Evolutionary conservation across 805 yeast genomes (phyloP), one percentile per base, ranked within the genome.

Genomic region (Saturnispora galanensis): DNA sequence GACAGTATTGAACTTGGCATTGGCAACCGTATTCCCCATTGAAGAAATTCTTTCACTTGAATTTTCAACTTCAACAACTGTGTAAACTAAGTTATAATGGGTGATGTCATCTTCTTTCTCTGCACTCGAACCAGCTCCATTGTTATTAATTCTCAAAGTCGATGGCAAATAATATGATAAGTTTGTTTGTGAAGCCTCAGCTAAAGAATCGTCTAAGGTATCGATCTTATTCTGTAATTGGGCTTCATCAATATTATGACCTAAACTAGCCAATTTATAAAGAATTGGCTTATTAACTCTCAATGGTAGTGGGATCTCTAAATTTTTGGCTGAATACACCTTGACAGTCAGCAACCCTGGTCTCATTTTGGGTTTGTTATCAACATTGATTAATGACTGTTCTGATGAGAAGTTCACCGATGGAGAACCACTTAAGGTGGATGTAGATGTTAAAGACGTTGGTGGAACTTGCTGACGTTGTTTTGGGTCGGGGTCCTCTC

Each of bases 41-140:
- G 97, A 93, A 53, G 88, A 95, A 41, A 90, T 79, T 12, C 88
- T 74, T 51, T 93, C 82, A 52, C 89, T 93, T 41, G 90, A 87
- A 64, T 93, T 93, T 65, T 93, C 99, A 59, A 88, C 90, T 64
- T 93, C 99, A 38, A 93, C 71, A 2, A 95, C 87, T 56, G 89
- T 74, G 62, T 85, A 86, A 33, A 93, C 73, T 48, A 95, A 71
- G 45, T 58, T 59, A 48, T 61, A 62, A 17, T 58, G 60, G 9
- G 63, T 58, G 30, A 56, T 43, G 13, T 93, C 76, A 52, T 77
- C 78, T 50, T 76, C 71, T 12, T 81, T 71, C 35, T 86, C 81
- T 38, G 80, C 67, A 6, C 39, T n/a, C 8, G 44, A 38, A 28
- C 30, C 39, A 18, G 21, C 35, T 10, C 38, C 38, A 35, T 59